phyloP scores from a whole-genome alignment of 2,329 filamentous ascomycete species.

The Aspergillus persii region DNA sequence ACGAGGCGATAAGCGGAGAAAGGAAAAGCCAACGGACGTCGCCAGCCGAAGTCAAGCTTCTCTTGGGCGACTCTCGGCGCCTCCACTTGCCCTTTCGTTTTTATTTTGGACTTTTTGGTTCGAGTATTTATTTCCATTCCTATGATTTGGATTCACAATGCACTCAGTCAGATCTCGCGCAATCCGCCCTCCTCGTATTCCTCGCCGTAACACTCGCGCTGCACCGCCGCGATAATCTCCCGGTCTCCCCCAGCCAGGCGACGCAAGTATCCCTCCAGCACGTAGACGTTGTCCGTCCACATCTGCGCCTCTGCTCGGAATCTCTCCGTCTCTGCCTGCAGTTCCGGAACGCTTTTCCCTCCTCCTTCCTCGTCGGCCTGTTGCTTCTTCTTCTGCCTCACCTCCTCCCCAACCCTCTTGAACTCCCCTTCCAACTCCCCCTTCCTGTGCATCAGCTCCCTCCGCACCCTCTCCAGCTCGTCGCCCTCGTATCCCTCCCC shows the following conservation, averaged over 20 bases:
- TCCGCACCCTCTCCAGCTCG: constrained; percentile 17
- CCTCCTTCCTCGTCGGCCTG: constrained; percentile 29
- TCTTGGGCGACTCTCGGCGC: constrained; percentile 26
- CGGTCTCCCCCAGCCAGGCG: constrained; percentile 43
- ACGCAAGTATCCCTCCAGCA: constrained; percentile 41
- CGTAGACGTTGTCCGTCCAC: constrained; percentile 47
- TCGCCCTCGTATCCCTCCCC: constrained; percentile 18
- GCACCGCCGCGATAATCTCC: constrained; percentile 44
- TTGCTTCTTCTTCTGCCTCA: constrained; percentile 6
- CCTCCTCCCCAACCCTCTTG: constrained; percentile 27
- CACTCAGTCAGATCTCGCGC: constrained; percentile 29
- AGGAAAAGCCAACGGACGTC: constrained; percentile 21
- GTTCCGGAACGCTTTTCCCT: constrained; percentile 29
- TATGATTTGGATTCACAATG: too few relatives aligned
- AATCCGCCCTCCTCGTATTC: constrained; percentile 57
- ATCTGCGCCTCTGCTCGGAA: constrained; percentile 26
- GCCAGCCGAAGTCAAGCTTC: constrained; percentile 35
- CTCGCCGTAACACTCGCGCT: constrained; percentile 50
- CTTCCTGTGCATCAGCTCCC: constrained; percentile 21
- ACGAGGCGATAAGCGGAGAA: constrained; percentile 29
- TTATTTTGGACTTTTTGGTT: background rate
- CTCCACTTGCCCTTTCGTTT: constrained; percentile 15
- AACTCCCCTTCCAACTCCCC: constrained; percentile 29
- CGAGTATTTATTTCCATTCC: too few relatives aligned
- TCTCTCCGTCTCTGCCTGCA: constrained; percentile 32